phyloP scores from a whole-genome alignment of 257 asterid species.

The Nicotiana benthamiana region DNA sequence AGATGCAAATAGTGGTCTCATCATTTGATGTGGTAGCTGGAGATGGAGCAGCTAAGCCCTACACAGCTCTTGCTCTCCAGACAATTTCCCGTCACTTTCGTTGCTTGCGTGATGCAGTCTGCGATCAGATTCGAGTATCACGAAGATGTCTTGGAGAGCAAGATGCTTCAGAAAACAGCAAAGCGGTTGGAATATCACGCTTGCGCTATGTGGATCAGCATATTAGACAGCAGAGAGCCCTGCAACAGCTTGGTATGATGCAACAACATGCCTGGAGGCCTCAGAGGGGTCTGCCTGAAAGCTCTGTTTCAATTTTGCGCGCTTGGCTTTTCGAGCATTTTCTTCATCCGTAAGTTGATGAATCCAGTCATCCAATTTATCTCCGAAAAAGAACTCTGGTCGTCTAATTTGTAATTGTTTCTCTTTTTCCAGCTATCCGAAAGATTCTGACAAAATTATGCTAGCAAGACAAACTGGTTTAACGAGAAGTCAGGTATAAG shows the following conservation, averaged over 20 bases:
- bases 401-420: constrained; percentile 1
- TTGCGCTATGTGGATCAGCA: constrained; percentile 69
- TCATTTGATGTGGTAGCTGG: constrained; percentile 73
- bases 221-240: constrained; percentile 67
- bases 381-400: not conserved
- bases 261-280: constrained; percentile 94
- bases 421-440: constrained; percentile 54
- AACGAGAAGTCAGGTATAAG: constrained; percentile 76
- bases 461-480: constrained; percentile 89
- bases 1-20: constrained; percentile 73
- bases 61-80: constrained; percentile 77
- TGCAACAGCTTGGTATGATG: constrained; percentile 83
- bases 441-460: constrained; percentile 86
- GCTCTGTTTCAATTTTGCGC: constrained; percentile 62
- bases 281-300: constrained; percentile 83
- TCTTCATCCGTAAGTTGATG: constrained; percentile 65
- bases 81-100: constrained; percentile 90
- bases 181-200: constrained; percentile 62
- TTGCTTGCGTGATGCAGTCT: constrained; percentile 66
- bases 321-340: constrained; percentile 98
- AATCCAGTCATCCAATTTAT: not conserved
- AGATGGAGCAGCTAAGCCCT: constrained; percentile 64
- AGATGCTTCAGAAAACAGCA: constrained; percentile 39
- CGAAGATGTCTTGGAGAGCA: constrained; percentile 71
- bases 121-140: constrained; percentile 48